These are phyloP conservation scores for Solanum dulcamara DNA, from an alignment of 257 asterid genomes.

Conservation along the genomic window DNA sequence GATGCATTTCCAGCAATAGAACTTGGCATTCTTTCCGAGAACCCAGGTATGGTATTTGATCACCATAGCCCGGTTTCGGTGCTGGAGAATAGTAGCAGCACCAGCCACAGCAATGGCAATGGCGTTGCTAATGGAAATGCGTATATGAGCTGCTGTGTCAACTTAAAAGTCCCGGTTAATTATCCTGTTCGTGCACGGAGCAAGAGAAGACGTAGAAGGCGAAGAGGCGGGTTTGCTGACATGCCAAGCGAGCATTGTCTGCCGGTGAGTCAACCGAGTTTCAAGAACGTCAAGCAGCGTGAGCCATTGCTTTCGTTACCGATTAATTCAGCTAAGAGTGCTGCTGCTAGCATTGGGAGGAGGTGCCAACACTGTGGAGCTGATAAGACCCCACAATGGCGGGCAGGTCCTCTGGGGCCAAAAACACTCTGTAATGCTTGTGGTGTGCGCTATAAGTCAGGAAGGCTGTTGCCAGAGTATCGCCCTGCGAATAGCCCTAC, in stretches of 20 bases:
- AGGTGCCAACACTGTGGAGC: constrained; percentile 72
- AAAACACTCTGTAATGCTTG: constrained; percentile 88
- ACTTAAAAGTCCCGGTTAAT: constrained; percentile 42
- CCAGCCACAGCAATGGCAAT: constrained; percentile 19
- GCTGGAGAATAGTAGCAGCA: constrained; percentile 52
- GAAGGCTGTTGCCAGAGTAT: constrained; percentile 82
- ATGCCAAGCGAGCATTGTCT: constrained; percentile 13
- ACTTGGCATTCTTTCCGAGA: constrained; percentile 37
- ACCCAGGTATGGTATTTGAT: constrained; percentile 25
- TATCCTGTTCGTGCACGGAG: constrained; percentile 55
- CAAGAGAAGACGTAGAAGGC: constrained; percentile 25
- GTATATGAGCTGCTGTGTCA: constrained; percentile 36
- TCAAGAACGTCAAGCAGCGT: constrained; percentile 22
- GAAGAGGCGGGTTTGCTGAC: constrained; percentile 19
- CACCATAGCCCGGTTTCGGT: constrained; percentile 72
- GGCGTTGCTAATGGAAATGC: constrained; percentile 20
- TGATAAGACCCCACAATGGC: constrained; percentile 88
- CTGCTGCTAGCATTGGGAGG: constrained; percentile 36
- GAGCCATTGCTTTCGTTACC: constrained; percentile 15
- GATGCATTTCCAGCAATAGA: constrained; percentile 77
- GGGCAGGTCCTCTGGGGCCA: constrained; percentile 85
- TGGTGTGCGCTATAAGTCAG: constrained; percentile 83
- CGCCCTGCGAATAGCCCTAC: constrained; percentile 87
- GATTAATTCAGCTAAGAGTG: background rate
- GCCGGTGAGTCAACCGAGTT: constrained; percentile 13